Conservation (phyloP, 306 rosid genomes). For the Fragaria vesca region DNA sequence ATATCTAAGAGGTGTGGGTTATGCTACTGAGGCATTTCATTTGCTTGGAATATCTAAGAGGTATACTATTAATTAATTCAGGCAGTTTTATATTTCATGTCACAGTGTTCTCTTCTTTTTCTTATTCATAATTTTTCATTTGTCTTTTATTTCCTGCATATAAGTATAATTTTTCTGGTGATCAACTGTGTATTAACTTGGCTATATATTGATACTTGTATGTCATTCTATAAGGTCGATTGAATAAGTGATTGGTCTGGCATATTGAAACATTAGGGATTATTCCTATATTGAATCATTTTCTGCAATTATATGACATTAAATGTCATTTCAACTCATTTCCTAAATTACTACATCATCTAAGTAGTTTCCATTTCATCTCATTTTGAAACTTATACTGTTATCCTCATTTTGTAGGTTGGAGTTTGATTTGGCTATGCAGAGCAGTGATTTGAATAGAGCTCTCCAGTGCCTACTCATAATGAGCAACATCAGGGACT, state of each 20-base stretch:
- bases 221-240: not conserved
- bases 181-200: not conserved
- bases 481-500: constrained; percentile 96
- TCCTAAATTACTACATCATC: not conserved
- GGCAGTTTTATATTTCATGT: not conserved
- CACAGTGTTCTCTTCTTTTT: not conserved
- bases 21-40: constrained; percentile 96
- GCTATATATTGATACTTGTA: not conserved
- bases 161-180: not conserved
- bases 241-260: not conserved
- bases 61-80: constrained; percentile 31
- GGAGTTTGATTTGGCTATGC: constrained; percentile 98
- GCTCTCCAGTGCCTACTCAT: constrained; percentile 98
- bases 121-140: not conserved
- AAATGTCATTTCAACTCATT: not conserved
- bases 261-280: not conserved
- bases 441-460: constrained; percentile 91
- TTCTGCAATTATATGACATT: not conserved
- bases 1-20: constrained; percentile 73
- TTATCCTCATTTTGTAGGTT: constrained; percentile 46
- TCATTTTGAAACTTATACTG: constrained; percentile 2
- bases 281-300: not conserved
- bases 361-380: not conserved
- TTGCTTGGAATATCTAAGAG: constrained; percentile 97
- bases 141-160: not conserved